These are phyloP conservation scores for Hibiscus trionum DNA, from an alignment of 345 rosid genomes.

Conservation along the genomic window DNA sequence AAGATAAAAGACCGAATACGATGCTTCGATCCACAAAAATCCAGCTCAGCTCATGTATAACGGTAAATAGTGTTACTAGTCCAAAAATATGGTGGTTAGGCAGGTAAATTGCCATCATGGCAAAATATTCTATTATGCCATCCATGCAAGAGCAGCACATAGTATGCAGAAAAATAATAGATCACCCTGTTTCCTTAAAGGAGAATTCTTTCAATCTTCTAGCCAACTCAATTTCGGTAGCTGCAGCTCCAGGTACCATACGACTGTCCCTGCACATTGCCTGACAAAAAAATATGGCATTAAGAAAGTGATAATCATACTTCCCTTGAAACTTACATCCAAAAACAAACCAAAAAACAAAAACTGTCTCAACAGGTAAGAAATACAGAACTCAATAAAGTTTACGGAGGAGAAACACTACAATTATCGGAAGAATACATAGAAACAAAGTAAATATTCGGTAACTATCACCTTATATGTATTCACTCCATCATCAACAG, in stretches of 20 bases:
- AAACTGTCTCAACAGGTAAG: not conserved
- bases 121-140: not conserved
- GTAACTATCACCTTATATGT: slow-evolving; percentile 74
- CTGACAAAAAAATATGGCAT: slow-evolving; percentile 25
- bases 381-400: not conserved
- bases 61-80: not conserved
- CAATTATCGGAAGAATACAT: not conserved
- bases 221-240: slow-evolving; percentile 93
- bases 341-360: not conserved
- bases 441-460: not conserved
- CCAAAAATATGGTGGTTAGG: not conserved
- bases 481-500: slow-evolving; percentile 98
- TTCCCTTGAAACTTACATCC: not conserved
- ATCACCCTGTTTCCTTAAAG: slow-evolving; percentile 87
- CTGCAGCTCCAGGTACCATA: slow-evolving; percentile 88
- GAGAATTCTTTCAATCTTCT: slow-evolving; percentile 88
- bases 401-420: not conserved
- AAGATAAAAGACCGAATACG: not conserved
- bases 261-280: slow-evolving; percentile 99
- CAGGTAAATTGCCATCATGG: not conserved
- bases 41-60: not conserved
- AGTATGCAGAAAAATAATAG: not conserved
- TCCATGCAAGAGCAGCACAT: not conserved
- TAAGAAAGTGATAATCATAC: not conserved
- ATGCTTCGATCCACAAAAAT: not conserved